Conservation (phyloP, 345 rosid genomes). For the Syzygium aromaticum region DNA sequence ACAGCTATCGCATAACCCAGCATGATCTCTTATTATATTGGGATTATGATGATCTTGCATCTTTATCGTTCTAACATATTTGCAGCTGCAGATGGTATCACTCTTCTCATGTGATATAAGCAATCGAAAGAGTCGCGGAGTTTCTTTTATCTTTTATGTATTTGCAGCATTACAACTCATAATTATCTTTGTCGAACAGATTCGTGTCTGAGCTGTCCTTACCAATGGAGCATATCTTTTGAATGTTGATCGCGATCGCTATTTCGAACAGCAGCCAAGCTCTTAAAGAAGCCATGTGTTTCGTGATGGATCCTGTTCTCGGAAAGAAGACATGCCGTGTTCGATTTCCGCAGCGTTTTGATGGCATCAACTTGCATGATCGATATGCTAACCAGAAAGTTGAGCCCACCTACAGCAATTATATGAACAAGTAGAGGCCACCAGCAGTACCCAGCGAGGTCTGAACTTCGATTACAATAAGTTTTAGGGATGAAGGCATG, state of each 20-base stretch:
- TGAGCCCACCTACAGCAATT: neutral
- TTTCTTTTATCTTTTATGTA: neutral
- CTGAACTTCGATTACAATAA: neutral
- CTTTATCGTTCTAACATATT: neutral
- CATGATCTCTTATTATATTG: no score
- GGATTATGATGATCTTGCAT: no score
- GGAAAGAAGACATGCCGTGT: constrained; percentile 12
- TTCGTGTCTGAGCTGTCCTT: constrained; percentile 53
- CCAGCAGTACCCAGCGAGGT: neutral
- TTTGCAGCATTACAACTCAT: neutral
- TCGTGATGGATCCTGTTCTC: constrained; percentile 13
- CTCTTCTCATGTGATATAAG: neutral
- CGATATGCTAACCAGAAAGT: constrained; percentile 60
- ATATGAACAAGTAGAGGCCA: neutral
- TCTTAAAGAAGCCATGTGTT: constrained; percentile 17
- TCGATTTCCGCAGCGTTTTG: constrained; percentile 13
- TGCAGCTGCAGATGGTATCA: neutral
- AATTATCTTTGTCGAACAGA: constrained; percentile 32
- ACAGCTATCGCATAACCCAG: no score
- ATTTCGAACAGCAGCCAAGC: constrained; percentile 18
- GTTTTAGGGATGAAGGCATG: neutral
- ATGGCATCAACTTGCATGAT: constrained; percentile 64
- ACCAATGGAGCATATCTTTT: constrained; percentile 13
- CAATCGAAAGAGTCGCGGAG: neutral
- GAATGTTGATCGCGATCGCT: constrained; percentile 18